These are phyloP conservation scores for Pseudophaeomoniella oleicola DNA, from an alignment of 2,329 filamentous ascomycete genomes.

Conservation along the genomic window DNA sequence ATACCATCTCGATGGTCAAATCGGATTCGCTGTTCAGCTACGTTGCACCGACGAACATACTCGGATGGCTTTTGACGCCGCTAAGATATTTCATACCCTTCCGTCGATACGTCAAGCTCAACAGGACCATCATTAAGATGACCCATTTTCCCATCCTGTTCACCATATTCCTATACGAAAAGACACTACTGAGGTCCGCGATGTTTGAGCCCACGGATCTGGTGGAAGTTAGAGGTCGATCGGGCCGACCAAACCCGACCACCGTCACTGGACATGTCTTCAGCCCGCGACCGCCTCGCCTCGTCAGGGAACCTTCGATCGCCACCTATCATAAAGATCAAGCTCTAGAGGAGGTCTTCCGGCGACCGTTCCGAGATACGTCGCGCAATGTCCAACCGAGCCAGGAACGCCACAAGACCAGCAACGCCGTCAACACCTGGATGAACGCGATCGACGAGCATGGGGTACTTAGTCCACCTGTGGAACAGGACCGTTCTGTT, in stretches of 20 bases:
- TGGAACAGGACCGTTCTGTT: slow-evolving; percentile 45
- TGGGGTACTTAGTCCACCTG: slow-evolving; percentile 38
- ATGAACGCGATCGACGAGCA: slow-evolving; percentile 56
- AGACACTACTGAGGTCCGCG: slow-evolving; percentile 56
- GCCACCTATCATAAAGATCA: slow-evolving; percentile 80
- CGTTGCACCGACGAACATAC: slow-evolving; percentile 76
- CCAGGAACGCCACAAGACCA: slow-evolving; percentile 56
- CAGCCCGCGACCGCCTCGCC: slow-evolving; percentile 46
- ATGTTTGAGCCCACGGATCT: slow-evolving; percentile 76
- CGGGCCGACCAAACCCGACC: slow-evolving; percentile 36
- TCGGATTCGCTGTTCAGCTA: slow-evolving; percentile 95
- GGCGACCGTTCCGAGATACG: slow-evolving; percentile 52
- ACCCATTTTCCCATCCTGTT: slow-evolving; percentile 84
- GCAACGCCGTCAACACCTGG: slow-evolving; percentile 76
- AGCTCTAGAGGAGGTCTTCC: slow-evolving; percentile 82
- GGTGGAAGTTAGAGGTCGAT: slow-evolving; percentile 53
- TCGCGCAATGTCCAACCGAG: slow-evolving; percentile 45
- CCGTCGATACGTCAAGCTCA: slow-evolving; percentile 66
- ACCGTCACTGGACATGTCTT: slow-evolving; percentile 51
- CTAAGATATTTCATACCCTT: slow-evolving; percentile 69
- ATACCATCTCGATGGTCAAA: slow-evolving; percentile 95
- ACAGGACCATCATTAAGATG: slow-evolving; percentile 79
- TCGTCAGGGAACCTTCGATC: slow-evolving; percentile 72
- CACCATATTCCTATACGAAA: slow-evolving; percentile 77
- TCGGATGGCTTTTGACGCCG: slow-evolving; percentile 80